Evolutionary conservation across 2,329 filamentous ascomycete genomes (phyloP), one percentile per base, ranked within the genome.

Genomic region (Cercospora sp.): DNA sequence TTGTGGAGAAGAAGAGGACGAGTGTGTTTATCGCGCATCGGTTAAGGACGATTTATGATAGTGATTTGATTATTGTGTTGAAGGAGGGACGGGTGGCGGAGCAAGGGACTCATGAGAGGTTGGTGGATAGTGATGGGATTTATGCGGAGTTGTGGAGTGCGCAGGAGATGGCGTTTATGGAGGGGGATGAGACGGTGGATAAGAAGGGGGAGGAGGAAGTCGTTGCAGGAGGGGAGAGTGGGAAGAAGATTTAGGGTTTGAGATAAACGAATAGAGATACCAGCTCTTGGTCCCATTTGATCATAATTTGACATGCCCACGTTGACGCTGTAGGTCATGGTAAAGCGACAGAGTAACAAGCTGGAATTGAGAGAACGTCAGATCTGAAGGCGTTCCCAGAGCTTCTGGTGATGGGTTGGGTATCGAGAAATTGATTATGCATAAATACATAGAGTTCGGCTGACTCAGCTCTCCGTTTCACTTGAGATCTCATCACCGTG

Each of bases 11-110:
- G 82, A 84, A 84, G 3, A 87, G 94, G 66, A 98, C 95, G 0
- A 97, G 93, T 73, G 92, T 99, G 0, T 98, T 98, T 77, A 91
- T 99, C 5, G 95, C 95, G 6, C 95, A 98, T 79, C 87, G 95
- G 18, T 82, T 99, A 68, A 87, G 94, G 63, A 98, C 95, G 0
- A 97, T 99, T 72, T 96, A 92, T 76, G 95, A 98, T 76, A 92
- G 92, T 45, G 85, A 98, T 80, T 83, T 94, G 74, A 98, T 98
- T 74, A 94, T 98, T 74, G 95, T 98, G 42, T 82, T 98, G 66
- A 90, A 90, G 77, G 89, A 91, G 68, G 95, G 95, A 0, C 84
- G 83, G 13, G 93, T 98, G n/a, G 92, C 90, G 2, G 95, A 98
- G 81, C 89, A 87, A 79, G 95, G 95, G 13, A 96, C 91, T 16